phyloP scores from a whole-genome alignment of 805 yeast species.

The Saccharomycopsis guyanensis region DNA sequence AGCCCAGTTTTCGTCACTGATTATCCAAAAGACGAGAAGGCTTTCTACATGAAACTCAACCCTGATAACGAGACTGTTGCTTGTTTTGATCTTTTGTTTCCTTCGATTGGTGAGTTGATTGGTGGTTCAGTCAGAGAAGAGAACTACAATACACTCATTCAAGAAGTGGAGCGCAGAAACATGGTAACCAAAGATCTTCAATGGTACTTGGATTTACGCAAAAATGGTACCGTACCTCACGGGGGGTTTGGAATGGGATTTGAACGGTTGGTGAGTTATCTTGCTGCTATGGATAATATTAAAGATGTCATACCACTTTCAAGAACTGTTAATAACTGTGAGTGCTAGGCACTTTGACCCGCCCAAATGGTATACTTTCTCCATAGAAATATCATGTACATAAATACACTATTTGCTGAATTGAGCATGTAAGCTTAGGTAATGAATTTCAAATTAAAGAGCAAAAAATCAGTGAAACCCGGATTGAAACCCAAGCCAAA shows the following conservation, averaged over 20 bases:
- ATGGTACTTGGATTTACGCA: conserved; percentile 76
- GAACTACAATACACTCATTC: conserved; percentile 36
- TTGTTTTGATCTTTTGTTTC: conserved; percentile 83
- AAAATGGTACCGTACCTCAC: conserved; percentile 80
- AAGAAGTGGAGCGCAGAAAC: conserved; percentile 42
- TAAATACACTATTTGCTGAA: neutral
- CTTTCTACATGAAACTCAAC: conserved; percentile 82
- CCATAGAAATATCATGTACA: neutral
- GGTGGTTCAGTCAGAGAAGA: conserved; percentile 95
- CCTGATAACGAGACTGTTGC: conserved; percentile 56
- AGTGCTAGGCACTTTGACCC: conserved; percentile 28
- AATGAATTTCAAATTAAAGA: neutral
- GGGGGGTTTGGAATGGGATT: conserved; percentile 98
- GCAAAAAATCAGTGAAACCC: neutral
- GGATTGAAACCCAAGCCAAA: neutral
- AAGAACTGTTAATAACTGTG: conserved; percentile 52
- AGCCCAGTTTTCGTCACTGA: conserved; percentile 81
- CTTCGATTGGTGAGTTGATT: conserved; percentile 86
- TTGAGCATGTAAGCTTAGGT: too few species aligned
- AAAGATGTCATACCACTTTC: conserved; percentile 87
- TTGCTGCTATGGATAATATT: conserved; percentile 69
- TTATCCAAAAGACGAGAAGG: conserved; percentile 73
- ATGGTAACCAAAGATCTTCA: conserved; percentile 55
- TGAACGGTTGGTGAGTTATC: conserved; percentile 72
- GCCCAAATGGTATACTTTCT: neutral